Evolutionary conservation across 2,329 filamentous ascomycete genomes (phyloP), one percentile per base, ranked within the genome.

Genomic region (Cladobotryum protrusum): DNA sequence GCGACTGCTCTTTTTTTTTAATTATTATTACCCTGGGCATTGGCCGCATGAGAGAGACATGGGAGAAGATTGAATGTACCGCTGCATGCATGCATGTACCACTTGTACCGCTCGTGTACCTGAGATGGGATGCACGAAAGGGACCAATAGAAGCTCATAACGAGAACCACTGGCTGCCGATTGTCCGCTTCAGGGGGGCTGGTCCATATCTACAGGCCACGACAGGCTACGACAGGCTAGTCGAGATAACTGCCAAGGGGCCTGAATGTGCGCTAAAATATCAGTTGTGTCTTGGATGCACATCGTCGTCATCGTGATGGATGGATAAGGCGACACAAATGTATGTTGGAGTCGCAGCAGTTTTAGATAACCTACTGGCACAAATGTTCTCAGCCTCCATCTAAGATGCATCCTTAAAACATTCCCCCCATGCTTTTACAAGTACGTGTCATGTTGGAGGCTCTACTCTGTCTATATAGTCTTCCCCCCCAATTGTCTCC

Each of bases 1-100:
- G 50, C 47, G 42, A 52, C 47, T 40, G 42, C 49, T 45, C 49
- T 52, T 48, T 49, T 42, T 49, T 49, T 43, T 42, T n/a, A n/a
- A n/a, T n/a, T 34, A 18, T 50, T 15, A 33, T 52, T 42, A 33
- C 35, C 12, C 24, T 34, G 29, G 37, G 40, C 24, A 20, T 17
- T 32, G 20, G 44, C 48, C 43, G 15, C 47, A 40, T 18, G 17
- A 29, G 24, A 24, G 20, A 29, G 24, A 29, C 39, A 42, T 17
- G 17, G 24, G 37, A 44, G 49, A 45, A 42, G 40, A 14, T 18
- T 18, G 11, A 17, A 29, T 29, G 50, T 52, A 52, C 50, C 47
- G n/a, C 46, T 36, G 44, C 34, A 40, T 13, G 14, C 33, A 20
- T n/a, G 48, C 47, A 44, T 32, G 47, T 49, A 49, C 47, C 47